Conservation (phyloP, 1,284 basidiomycete species). For the Paramarasmius palmivorus region DNA sequence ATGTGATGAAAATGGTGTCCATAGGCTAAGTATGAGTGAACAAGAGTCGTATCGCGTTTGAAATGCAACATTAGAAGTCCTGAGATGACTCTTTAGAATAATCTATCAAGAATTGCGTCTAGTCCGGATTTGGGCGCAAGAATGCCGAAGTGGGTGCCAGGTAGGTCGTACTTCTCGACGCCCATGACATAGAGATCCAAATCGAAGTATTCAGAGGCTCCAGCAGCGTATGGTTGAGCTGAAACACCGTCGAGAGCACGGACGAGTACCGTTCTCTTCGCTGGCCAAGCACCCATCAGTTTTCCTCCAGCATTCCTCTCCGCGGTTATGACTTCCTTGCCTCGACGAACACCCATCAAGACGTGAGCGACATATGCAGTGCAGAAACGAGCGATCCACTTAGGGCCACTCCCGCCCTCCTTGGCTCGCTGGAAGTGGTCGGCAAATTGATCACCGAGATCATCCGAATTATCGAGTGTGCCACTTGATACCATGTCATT, state of each 20-base stretch:
- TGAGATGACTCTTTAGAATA: no score
- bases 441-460: neutral
- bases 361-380: neutral
- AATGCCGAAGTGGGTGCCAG: constrained; percentile 2
- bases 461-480: neutral
- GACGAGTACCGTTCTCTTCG: neutral
- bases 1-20: no score
- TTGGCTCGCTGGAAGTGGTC: neutral
- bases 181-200: constrained; percentile 1
- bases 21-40: no score
- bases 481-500: constrained; percentile 2
- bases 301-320: neutral
- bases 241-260: constrained; percentile 1
- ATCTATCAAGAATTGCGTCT: neutral
- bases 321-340: neutral
- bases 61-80: no score
- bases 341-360: neutral
- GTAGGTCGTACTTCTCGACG: constrained; percentile 2
- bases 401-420: constrained; percentile 1
- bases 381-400: constrained; percentile 4
- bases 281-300: neutral
- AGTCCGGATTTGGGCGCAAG: neutral
- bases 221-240: neutral
- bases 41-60: no score
- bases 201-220: neutral